Evolutionary conservation across 371 early-diverging fungal genomes (phyloP).

Genomic region (Enteropsectra breve): DNA sequence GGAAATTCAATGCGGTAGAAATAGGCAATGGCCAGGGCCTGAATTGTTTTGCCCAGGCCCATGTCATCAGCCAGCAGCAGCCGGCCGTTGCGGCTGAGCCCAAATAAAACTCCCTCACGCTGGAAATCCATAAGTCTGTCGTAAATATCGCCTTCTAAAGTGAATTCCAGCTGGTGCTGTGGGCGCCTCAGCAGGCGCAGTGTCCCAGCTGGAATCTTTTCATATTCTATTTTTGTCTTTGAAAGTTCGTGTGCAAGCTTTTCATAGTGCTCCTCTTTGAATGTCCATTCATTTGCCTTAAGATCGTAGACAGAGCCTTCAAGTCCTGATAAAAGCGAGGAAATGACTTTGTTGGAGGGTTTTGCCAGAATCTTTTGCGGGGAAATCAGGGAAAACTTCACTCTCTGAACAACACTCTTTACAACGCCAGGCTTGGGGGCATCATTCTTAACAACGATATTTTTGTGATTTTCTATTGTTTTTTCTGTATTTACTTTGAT

Average conservation of each 20-base stretch:
- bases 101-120: constrained; percentile 61
- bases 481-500: neutral
- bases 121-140: constrained; percentile 61
- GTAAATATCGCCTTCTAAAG: constrained; percentile 34
- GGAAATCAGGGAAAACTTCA: constrained; percentile 32
- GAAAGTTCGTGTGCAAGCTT: constrained; percentile 19
- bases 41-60: constrained; percentile 63
- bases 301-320: constrained; percentile 28
- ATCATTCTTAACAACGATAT: neutral
- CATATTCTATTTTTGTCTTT: constrained; percentile 28
- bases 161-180: constrained; percentile 11
- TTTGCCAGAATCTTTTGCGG: constrained; percentile 14
- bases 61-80: constrained; percentile 63
- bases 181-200: constrained; percentile 16
- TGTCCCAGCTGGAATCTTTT: constrained; percentile 35
- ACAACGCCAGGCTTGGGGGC: neutral
- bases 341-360: constrained; percentile 45
- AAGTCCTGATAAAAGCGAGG: constrained; percentile 15
- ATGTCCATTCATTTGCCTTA: constrained; percentile 41
- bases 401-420: neutral
- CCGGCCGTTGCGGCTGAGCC: constrained; percentile 60
- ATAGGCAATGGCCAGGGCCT: constrained; percentile 63
- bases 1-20: constrained; percentile 63
- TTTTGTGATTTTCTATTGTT: neutral
- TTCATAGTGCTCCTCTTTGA: constrained; percentile 25